Conservation (phyloP, 352 stramenopile genomes). For the Peronospora belbahrii region DNA sequence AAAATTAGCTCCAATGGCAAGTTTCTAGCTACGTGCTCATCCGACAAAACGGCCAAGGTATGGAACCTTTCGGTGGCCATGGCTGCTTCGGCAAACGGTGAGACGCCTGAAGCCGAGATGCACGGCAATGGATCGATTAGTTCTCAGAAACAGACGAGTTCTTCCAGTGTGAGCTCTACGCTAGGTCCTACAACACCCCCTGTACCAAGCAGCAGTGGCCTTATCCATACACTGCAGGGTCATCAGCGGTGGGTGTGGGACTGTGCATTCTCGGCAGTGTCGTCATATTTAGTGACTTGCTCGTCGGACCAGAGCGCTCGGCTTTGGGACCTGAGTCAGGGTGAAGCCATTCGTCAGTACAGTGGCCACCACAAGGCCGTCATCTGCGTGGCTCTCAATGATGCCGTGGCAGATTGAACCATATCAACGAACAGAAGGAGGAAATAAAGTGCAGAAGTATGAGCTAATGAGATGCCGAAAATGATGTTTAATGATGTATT, state of each 20-base stretch:
- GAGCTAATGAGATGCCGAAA: background rate
- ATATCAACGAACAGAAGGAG: background rate
- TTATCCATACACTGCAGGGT: slow-evolving; percentile 75
- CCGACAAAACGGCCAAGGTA: slow-evolving; percentile 90
- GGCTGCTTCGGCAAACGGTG: slow-evolving; percentile 14
- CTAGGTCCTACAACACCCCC: slow-evolving; percentile 14
- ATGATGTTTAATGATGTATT: slow-evolving; percentile 1
- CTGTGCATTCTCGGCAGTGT: slow-evolving; percentile 96
- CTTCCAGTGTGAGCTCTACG: slow-evolving; percentile 28
- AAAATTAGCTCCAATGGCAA: slow-evolving; percentile 81
- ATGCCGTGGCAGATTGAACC: slow-evolving; percentile 54
- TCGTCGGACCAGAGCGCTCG: slow-evolving; percentile 94
- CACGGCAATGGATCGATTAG: slow-evolving; percentile 26
- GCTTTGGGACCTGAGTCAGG: slow-evolving; percentile 94
- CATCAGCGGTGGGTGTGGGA: slow-evolving; percentile 98
- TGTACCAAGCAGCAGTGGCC: slow-evolving; percentile 30
- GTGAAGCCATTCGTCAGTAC: slow-evolving; percentile 84
- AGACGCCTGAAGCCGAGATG: slow-evolving; percentile 17
- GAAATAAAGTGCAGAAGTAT: background rate
- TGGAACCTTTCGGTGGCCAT: slow-evolving; percentile 55
- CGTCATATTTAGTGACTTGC: slow-evolving; percentile 94
- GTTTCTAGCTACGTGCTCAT: slow-evolving; percentile 89
- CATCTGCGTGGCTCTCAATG: slow-evolving; percentile 84
- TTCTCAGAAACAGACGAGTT: slow-evolving; percentile 25
- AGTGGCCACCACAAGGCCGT: slow-evolving; percentile 88